These are phyloP conservation scores for Pseudonectria foliicola DNA, from an alignment of 2,329 filamentous ascomycete species.

Conservation along the genomic window DNA sequence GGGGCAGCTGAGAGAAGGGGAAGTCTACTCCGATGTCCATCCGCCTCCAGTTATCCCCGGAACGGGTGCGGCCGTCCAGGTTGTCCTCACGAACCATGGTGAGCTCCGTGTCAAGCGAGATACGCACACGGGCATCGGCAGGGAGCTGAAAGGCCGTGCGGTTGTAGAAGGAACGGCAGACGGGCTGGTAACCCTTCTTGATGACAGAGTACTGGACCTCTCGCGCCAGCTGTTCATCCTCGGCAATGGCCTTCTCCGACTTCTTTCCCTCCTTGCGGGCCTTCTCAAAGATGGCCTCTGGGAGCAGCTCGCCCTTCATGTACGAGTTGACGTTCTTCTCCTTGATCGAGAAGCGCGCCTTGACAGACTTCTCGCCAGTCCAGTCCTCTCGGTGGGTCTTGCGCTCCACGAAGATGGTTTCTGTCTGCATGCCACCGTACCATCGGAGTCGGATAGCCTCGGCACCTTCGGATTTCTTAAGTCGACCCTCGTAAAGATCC, in stretches of 20 bases:
- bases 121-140: slow-evolving; percentile 89
- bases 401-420: slow-evolving; percentile 93
- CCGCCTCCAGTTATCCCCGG: slow-evolving; percentile 87
- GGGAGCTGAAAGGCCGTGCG: slow-evolving; percentile 96
- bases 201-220: slow-evolving; percentile 93
- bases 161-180: slow-evolving; percentile 96
- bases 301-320: slow-evolving; percentile 74
- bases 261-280: slow-evolving; percentile 94
- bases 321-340: slow-evolving; percentile 97
- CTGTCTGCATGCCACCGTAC: slow-evolving; percentile 94
- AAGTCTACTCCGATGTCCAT: slow-evolving; percentile 97
- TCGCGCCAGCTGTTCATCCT: slow-evolving; percentile 80
- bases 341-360: slow-evolving; percentile 89
- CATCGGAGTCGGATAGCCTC: slow-evolving; percentile 93
- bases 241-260: slow-evolving; percentile 79
- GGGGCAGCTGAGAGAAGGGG: slow-evolving; percentile 82
- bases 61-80: slow-evolving; percentile 66
- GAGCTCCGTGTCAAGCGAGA: slow-evolving; percentile 92
- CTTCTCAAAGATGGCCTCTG: slow-evolving; percentile 90
- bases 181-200: slow-evolving; percentile 77
- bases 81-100: slow-evolving; percentile 96
- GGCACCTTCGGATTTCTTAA: slow-evolving; percentile 97
- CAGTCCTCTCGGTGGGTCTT: slow-evolving; percentile 99
- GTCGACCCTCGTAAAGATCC: slow-evolving; percentile 86
- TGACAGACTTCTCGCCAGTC: slow-evolving; percentile 98